phyloP scores from a whole-genome alignment of 352 stramenopile species.

The Phytophthora pistaciae region DNA sequence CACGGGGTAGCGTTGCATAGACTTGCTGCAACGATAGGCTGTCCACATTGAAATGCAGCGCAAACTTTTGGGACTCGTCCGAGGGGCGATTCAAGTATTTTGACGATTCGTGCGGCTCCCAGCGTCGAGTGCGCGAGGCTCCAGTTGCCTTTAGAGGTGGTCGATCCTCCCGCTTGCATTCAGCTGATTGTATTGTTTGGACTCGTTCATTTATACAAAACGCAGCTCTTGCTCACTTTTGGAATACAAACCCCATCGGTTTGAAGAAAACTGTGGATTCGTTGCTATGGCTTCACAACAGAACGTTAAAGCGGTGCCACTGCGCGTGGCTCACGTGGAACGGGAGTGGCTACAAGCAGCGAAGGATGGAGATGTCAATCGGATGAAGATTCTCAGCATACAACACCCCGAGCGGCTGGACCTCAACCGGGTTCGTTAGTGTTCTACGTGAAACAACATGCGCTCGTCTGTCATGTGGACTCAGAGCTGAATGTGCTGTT shows the following conservation, averaged over 20 bases:
- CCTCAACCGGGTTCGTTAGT: constrained; percentile 12
- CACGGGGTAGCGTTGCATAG: neutral
- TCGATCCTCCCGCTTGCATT: neutral
- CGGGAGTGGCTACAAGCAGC: constrained; percentile 14
- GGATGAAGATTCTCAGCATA: constrained; percentile 8
- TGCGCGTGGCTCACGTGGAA: neutral
- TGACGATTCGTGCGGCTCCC: neutral
- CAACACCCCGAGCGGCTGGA: constrained; percentile 7
- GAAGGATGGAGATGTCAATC: constrained; percentile 6
- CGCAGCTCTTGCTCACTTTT: neutral
- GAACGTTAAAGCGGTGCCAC: neutral
- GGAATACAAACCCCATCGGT: neutral
- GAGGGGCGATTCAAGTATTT: constrained; percentile 16
- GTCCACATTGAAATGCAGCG: neutral
- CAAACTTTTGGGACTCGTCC: constrained; percentile 14
- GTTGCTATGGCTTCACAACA: neutral
- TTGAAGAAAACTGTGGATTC: neutral
- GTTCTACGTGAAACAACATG: neutral
- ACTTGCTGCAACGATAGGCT: constrained; percentile 3
- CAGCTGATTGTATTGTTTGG: neutral
- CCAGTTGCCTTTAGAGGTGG: neutral
- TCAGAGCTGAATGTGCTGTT: neutral
- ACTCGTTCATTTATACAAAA: constrained; percentile 7
- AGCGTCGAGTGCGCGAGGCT: neutral
- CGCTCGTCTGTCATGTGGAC: neutral